Percentiles rank a stretch among this genome's conserved stretches.
phyloP scores from a whole-genome alignment of 2,329 filamentous ascomycete genomes.

The Leptographium lundbergii region DNA sequence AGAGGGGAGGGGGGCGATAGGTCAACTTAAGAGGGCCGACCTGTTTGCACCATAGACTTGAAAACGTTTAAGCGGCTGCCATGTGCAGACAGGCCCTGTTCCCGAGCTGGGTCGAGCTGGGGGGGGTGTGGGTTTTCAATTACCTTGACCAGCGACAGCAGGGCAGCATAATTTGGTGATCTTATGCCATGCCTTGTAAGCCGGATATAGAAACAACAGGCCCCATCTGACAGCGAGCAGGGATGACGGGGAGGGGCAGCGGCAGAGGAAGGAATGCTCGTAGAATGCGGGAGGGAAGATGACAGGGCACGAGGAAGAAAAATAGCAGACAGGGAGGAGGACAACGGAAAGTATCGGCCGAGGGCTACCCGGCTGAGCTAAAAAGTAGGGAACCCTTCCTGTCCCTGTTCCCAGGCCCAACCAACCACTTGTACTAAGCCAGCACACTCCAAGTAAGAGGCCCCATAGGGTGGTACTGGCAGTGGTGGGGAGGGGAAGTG shows the following conservation, averaged over 20 bases:
- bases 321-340: neutral
- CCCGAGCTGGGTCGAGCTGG: conserved; percentile 22
- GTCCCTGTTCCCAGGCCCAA: too few species aligned
- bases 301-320: neutral
- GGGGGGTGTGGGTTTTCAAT: conserved; percentile 19
- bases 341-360: too few species aligned
- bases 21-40: conserved; percentile 16
- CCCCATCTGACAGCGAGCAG: conserved; percentile 15
- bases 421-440: too few species aligned
- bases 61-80: conserved; percentile 35
- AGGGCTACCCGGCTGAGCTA: too few species aligned
- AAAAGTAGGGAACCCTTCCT: too few species aligned
- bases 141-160: conserved; percentile 33
- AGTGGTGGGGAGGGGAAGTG: neutral
- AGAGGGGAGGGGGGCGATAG: neutral
- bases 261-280: neutral
- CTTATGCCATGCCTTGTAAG: conserved; percentile 41
- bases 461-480: neutral
- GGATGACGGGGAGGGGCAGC: neutral
- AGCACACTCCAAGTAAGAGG: too few species aligned
- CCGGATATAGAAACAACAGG: conserved; percentile 36
- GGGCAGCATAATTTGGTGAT: conserved; percentile 44
- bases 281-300: neutral
- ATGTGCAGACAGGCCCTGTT: conserved; percentile 35
- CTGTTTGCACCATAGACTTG: conserved; percentile 27